Evolutionary conservation across 1,284 basidiomycete genomes (phyloP).

Genomic region (Pyrrhoderma lamaoense): DNA sequence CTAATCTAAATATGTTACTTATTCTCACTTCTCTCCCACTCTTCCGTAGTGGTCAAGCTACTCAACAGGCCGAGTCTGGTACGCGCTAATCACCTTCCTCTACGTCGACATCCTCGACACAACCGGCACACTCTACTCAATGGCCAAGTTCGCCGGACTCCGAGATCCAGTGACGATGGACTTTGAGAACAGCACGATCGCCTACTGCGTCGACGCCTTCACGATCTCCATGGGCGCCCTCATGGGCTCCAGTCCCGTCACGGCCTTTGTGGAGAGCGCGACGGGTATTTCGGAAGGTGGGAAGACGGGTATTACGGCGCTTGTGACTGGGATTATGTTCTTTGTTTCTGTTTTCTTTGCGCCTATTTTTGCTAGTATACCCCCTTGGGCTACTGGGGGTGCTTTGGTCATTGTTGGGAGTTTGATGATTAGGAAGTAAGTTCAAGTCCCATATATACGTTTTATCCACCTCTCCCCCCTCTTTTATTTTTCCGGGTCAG

Average conservation of each 20-base stretch:
- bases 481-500: too few relatives aligned
- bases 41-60: constrained; percentile 40
- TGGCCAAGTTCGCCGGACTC: constrained; percentile 89
- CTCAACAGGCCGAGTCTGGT: constrained; percentile 73
- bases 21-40: constrained; percentile 1
- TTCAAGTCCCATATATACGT: too few relatives aligned
- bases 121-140: constrained; percentile 72
- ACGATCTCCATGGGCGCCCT: constrained; percentile 77
- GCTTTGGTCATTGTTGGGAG: constrained; percentile 84
- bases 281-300: constrained; percentile 82
- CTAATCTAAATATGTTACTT: constrained; percentile 1
- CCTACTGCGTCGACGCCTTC: constrained; percentile 80
- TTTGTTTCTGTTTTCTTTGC: constrained; percentile 86
- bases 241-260: constrained; percentile 83
- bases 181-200: constrained; percentile 81
- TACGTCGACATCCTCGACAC: constrained; percentile 81
- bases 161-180: constrained; percentile 81
- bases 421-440: constrained; percentile 87
- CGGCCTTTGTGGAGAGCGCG: constrained; percentile 81
- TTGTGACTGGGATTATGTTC: constrained; percentile 73
- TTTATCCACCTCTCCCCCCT: too few relatives aligned
- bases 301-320: constrained; percentile 79
- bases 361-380: constrained; percentile 85
- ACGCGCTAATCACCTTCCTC: constrained; percentile 81
- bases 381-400: constrained; percentile 83